Percentiles rank a stretch among this genome's conserved stretches.
Conservation (phyloP, 345 rosid species). For the Lagerstroemia speciosa region DNA sequence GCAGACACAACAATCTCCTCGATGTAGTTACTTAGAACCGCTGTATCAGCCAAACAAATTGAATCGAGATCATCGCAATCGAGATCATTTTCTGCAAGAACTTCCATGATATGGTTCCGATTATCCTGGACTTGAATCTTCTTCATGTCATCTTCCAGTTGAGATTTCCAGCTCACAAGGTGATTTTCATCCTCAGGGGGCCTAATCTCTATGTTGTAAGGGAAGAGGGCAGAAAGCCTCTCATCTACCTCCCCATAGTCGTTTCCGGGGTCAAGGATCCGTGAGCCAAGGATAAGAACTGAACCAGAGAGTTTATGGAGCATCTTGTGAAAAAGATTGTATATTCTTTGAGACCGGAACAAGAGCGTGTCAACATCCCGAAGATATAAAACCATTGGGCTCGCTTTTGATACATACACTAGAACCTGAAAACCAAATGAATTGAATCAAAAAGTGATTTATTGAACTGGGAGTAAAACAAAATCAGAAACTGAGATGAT, state of each 20-base stretch:
- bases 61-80: constrained; percentile 83
- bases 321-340: constrained; percentile 70
- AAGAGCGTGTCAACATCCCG: constrained; percentile 67
- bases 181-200: constrained; percentile 81
- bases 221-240: constrained; percentile 57
- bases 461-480: not conserved
- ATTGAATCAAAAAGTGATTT: not conserved
- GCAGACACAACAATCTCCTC: constrained; percentile 94
- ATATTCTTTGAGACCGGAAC: constrained; percentile 56
- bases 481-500: not conserved
- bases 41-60: constrained; percentile 52
- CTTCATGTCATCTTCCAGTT: constrained; percentile 92
- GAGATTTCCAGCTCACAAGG: constrained; percentile 84
- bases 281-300: constrained; percentile 79
- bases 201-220: constrained; percentile 76
- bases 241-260: constrained; percentile 50
- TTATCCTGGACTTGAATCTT: constrained; percentile 86
- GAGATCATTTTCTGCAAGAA: constrained; percentile 77
- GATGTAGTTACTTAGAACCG: constrained; percentile 66
- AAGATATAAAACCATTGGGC: constrained; percentile 67
- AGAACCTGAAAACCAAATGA: constrained; percentile 43
- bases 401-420: constrained; percentile 61
- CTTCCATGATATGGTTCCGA: constrained; percentile 81
- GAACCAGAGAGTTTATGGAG: constrained; percentile 66
- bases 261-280: constrained; percentile 37